These are phyloP conservation scores for Ophiobolus disseminans DNA, from an alignment of 2,329 filamentous ascomycete genomes.

Conservation along the genomic window DNA sequence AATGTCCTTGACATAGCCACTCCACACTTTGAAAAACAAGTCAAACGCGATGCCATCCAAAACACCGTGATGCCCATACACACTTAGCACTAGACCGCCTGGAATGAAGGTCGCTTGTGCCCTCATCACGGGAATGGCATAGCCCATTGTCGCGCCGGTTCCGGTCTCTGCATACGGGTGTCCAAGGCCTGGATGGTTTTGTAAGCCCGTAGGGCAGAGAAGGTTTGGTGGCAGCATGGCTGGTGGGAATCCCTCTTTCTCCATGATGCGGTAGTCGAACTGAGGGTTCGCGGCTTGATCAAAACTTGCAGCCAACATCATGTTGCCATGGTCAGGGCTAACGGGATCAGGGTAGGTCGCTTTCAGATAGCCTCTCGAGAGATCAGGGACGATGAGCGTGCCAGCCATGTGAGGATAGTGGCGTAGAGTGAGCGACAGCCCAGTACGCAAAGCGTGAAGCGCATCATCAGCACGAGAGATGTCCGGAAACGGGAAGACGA, in stretches of 20 bases:
- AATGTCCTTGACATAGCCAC: not conserved
- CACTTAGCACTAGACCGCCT: constrained; percentile 36
- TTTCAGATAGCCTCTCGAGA: not conserved
- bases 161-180: constrained; percentile 17
- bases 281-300: not conserved
- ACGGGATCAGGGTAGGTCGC: constrained; percentile 13
- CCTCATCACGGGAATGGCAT: constrained; percentile 26
- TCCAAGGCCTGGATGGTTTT: constrained; percentile 18
- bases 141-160: constrained; percentile 11
- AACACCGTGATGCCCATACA: constrained; percentile 34
- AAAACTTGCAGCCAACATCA: constrained; percentile 12
- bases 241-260: constrained; percentile 16
- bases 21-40: constrained; percentile 22
- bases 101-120: constrained; percentile 34
- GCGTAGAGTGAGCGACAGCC: not conserved
- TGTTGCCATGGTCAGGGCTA: constrained; percentile 8
- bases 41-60: constrained; percentile 25
- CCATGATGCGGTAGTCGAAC: constrained; percentile 12
- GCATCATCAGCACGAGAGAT: not conserved
- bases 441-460: not conserved
- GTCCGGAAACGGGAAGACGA: not conserved
- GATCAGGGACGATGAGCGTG: not conserved
- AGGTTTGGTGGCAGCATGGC: constrained; percentile 10
- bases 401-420: constrained; percentile 1
- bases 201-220: constrained; percentile 17